Conservation (phyloP, 805 yeast genomes). For the Komagataella populi region DNA sequence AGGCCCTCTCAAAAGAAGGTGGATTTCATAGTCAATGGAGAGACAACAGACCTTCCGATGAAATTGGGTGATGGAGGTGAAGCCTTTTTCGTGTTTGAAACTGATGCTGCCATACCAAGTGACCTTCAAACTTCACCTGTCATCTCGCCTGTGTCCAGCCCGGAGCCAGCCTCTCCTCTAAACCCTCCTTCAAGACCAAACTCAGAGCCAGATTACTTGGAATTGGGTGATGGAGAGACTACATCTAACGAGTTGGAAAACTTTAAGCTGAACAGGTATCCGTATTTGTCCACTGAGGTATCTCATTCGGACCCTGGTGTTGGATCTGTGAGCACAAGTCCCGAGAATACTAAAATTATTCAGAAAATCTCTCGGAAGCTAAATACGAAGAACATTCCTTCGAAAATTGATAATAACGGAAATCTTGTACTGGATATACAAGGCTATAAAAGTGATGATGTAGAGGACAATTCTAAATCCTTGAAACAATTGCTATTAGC, state of each 20-base stretch:
- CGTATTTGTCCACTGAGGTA: not conserved
- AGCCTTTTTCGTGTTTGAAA: conserved; percentile 92
- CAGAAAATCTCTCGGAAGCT: conserved; percentile 51
- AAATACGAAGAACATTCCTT: conserved; percentile 67
- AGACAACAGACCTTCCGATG: conserved; percentile 78
- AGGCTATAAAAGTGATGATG: conserved; percentile 84
- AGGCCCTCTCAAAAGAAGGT: conserved; percentile 94
- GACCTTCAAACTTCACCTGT: conserved; percentile 83
- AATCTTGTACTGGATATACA: conserved; percentile 87
- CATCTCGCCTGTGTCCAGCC: conserved; percentile 52
- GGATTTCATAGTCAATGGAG: conserved; percentile 76
- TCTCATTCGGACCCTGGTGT: conserved; percentile 7
- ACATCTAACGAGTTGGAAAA: not conserved
- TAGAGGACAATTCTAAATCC: conserved; percentile 62
- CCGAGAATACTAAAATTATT: conserved; percentile 8
- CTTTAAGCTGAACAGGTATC: not conserved
- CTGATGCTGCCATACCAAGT: conserved; percentile 58
- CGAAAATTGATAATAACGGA: conserved; percentile 79
- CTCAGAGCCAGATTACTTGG: conserved; percentile 36
- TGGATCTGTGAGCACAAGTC: conserved; percentile 2
- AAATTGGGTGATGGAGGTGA: conserved; percentile 96
- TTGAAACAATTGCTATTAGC: conserved; percentile 62
- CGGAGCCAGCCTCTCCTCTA: conserved; percentile 25
- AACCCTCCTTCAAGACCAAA: conserved; percentile 4
- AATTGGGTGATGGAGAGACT: conserved; percentile 22